Conservation (phyloP, 2,329 filamentous ascomycete genomes). For the Akanthomyces uredinophilus region DNA sequence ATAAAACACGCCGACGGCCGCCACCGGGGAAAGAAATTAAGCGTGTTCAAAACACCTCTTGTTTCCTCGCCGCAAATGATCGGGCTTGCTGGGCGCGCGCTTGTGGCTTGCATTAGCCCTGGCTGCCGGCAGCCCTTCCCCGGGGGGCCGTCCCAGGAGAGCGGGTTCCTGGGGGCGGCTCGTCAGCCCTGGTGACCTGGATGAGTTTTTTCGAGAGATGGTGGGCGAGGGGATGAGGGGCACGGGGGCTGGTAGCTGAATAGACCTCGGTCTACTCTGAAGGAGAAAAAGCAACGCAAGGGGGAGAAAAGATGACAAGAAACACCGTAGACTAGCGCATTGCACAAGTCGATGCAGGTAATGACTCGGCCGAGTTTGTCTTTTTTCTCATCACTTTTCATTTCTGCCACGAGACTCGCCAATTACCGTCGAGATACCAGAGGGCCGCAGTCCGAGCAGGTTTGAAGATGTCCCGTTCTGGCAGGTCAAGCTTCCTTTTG, state of each 20-base stretch:
- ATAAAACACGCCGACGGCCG: neutral
- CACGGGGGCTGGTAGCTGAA: too few relatives aligned
- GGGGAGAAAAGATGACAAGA: neutral
- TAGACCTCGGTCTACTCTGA: neutral
- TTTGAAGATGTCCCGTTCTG: neutral
- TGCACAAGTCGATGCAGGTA: neutral
- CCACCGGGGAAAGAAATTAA: too few relatives aligned
- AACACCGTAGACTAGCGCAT: neutral
- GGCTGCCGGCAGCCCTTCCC: slow-evolving; percentile 6
- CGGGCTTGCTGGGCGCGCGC: neutral
- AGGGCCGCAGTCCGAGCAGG: neutral
- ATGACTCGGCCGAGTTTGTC: neutral
- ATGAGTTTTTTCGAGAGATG: neutral
- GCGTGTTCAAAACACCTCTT: neutral
- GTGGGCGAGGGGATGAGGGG: neutral
- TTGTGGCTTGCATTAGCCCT: slow-evolving; percentile 4
- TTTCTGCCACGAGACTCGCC: neutral
- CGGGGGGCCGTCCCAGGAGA: neutral
- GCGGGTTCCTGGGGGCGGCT: slow-evolving; percentile 4
- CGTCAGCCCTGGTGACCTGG: neutral
- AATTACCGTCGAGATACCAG: neutral
- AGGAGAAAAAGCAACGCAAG: neutral
- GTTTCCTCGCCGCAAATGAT: slow-evolving; percentile 8
- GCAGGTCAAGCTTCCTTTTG: neutral
- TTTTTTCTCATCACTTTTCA: neutral